Base-by-base conservation (phyloP, 345 rosid species). In the Eucalyptus curtisii region DNA sequence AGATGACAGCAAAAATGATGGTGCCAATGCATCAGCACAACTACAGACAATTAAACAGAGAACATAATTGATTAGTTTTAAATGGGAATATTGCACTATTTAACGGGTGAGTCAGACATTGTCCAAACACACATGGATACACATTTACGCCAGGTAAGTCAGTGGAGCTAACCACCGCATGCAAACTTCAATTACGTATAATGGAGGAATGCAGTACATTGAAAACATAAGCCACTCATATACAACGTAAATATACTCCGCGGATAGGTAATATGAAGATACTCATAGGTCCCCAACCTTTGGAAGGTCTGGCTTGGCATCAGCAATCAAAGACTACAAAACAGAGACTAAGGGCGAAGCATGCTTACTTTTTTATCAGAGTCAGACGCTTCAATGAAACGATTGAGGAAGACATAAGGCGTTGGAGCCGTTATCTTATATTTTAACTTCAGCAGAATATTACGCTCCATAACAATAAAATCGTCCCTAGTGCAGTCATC, bases 261-360 rank as follows among this genome's bases (percentile, higher is more conserved):
- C 2, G 31, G 1, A 59, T 25, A 12, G 31, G 66, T 59, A 5
- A 25, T 27, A 5, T 3, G 66, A 59, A 59, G 66, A 59, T 59
- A 25, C 66, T 25, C 15, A 11, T 1, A 59, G 15, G 66, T 13
- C 66, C 64, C 31, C 66, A 25, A 59, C 14, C 66, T 59, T 59
- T 0, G 66, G 66, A 59, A 24, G 31, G 31, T 59, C 66, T 59
- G 66, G 0, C 66, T 31, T 59, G 66, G 66, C 66, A 59, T 59
- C 66, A 11, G 31, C 31, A 12, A 59, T 59, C 66, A 59, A 0
- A 11, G 31, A 12, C 66, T 11, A 59, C 15, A 59, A 59, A 59
- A 59, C 3, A 59, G 0, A 27, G 66, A 59, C 0, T 24, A 0
- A 59, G 66, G 66, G 66, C 0, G 66, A 59, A 59, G 66, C 4